These are phyloP conservation scores for Tephrocybe sp. DNA, from an alignment of 768 basidiomycete species.

Conservation along the genomic window DNA sequence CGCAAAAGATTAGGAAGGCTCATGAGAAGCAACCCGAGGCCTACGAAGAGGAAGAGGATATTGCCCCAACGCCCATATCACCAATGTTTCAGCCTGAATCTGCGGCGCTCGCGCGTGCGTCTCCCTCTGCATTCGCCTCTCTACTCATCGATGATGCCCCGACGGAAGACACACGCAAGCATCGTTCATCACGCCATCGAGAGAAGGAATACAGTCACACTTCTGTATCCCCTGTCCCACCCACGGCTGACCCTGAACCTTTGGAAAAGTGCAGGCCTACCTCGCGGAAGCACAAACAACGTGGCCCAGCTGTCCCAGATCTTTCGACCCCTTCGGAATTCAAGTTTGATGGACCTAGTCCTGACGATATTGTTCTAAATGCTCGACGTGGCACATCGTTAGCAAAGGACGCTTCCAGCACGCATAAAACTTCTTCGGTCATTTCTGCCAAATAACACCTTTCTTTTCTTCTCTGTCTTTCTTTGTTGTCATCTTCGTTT, in stretches of 20 bases:
- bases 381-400: conserved; percentile 76
- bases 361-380: conserved; percentile 84
- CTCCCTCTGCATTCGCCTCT: conserved; percentile 75
- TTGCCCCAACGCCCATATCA: conserved; percentile 33
- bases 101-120: conserved; percentile 59
- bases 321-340: conserved; percentile 41
- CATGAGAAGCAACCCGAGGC: conserved; percentile 39
- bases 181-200: conserved; percentile 23
- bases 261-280: conserved; percentile 21
- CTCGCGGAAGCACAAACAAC: conserved; percentile 22
- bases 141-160: conserved; percentile 58
- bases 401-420: conserved; percentile 23
- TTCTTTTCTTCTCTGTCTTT: conserved; percentile 16
- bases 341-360: conserved; percentile 81
- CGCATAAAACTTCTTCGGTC: conserved; percentile 20
- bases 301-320: conserved; percentile 30
- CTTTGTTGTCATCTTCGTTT: conserved; percentile 17
- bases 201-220: conserved; percentile 25
- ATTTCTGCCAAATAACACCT: conserved; percentile 18
- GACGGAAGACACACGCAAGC: conserved; percentile 34
- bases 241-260: conserved; percentile 6
- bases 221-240: conserved; percentile 8
- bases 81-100: conserved; percentile 59
- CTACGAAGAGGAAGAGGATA: conserved; percentile 38
- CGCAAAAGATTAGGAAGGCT: conserved; percentile 66